phyloP scores from a whole-genome alignment of 2,329 filamentous ascomycete genomes.

The Myrmaecium sp. region DNA sequence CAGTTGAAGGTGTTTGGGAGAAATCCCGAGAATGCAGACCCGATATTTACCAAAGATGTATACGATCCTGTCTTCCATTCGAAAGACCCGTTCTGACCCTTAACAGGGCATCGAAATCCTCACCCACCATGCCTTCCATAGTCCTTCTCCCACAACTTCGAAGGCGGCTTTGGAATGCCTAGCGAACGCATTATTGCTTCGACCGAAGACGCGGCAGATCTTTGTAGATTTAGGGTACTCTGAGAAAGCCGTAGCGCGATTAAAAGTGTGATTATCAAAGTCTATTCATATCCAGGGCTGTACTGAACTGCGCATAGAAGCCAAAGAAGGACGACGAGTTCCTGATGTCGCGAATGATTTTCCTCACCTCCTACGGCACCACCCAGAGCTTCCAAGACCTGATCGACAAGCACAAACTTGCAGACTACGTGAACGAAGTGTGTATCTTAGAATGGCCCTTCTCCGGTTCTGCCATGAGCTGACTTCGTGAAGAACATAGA shows the following conservation, averaged over 20 bases:
- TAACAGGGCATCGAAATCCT: conserved; percentile 3
- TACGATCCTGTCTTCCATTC: neutral
- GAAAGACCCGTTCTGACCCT: too few relatives aligned
- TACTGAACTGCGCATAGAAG: too few relatives aligned
- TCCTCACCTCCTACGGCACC: conserved; percentile 3
- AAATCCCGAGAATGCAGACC: conserved; percentile 3
- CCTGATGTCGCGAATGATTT: conserved; percentile 3
- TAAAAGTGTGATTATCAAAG: conserved; percentile 1
- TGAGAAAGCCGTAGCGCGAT: conserved; percentile 2
- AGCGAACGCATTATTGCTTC: conserved; percentile 2
- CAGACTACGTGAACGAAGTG: conserved; percentile 3
- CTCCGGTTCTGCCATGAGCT: neutral
- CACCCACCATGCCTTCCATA: conserved; percentile 3
- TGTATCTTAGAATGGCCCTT: neutral
- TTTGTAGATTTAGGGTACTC: conserved; percentile 3
- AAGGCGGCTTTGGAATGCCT: conserved; percentile 3
- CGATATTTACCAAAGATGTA: conserved; percentile 2
- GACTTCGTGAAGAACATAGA: conserved; percentile 4
- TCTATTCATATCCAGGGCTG: too few relatives aligned
- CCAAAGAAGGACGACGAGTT: conserved; percentile 4
- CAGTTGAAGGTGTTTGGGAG: conserved; percentile 4
- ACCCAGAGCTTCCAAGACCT: conserved; percentile 2
- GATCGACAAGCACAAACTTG: conserved; percentile 3
- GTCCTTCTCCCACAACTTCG: conserved; percentile 3
- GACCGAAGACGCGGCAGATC: conserved; percentile 2